Base-by-base conservation (phyloP, 2,329 filamentous ascomycete genomes). In the Penicillium sp. region DNA sequence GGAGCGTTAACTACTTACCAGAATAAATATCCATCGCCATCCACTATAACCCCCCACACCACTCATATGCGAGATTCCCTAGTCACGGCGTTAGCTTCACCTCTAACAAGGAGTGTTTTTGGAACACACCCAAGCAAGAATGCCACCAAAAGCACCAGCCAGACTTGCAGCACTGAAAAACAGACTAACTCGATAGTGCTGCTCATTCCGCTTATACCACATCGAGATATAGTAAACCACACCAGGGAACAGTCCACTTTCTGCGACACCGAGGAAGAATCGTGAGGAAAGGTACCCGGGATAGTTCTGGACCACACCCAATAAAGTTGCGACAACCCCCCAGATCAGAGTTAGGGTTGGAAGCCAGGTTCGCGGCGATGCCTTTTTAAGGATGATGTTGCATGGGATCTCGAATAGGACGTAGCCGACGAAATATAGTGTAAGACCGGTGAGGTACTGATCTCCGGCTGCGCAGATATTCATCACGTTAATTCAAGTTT, bases 21-120 rank as follows among this genome's bases (percentile, higher is more conserved):
- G 76, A 55, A 88, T 82, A 69, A 89, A 89, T 4, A 89, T 80
- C 76, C 87, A 89, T 59, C 84, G 78, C 87, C 87, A 89, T 35
- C 76, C 81, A 25, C 73, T 75, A 43, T 85, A 73, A 0, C 80
- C 80, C 4, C 73, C 77, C 13, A 79, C 72, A 1, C 79, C 78
- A 57, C 77, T 70, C 64, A 82, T 76, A 50, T 79, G 75, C 2
- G 75, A 77, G 47, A 84, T 83, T 2, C 76, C 81, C 71, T 73
- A 4, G 31, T 2, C 19, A 69, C 76, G 19, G 62, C 53, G 9
- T 47, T 39, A 54, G 21, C 43, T 29, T 21, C n/a, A 14, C 33
- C 35, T 44, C 16, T 44, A 27, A 7, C 14, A 10, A 11, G n/a
- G 2, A 26, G 9, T 3, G 14, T n/a, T 25, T 14, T 7, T 19